Evolutionary conservation across 108 stramenopile genomes (phyloP).

Genomic region (Cyclotella cryptica): DNA sequence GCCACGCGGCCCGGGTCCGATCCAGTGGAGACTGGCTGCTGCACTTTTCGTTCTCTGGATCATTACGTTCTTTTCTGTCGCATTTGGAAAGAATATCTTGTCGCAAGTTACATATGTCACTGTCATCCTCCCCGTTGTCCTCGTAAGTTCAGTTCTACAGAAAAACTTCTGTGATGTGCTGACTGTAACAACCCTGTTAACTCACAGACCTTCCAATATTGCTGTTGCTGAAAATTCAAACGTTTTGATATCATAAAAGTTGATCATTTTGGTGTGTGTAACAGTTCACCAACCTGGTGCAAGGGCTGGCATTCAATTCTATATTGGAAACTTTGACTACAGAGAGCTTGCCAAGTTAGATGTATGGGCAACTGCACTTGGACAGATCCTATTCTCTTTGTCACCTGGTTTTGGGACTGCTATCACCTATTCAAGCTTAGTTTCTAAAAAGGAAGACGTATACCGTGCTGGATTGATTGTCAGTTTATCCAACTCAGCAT

Average conservation of each 20-base stretch:
- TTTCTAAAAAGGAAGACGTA: slow-evolving; percentile 7
- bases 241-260: background rate
- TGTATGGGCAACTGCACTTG: background rate
- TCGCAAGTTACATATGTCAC: slow-evolving; percentile 15
- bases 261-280: background rate
- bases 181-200: no score
- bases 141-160: background rate
- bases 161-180: no score
- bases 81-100: slow-evolving; percentile 11
- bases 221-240: background rate
- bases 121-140: slow-evolving; percentile 4
- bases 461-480: slow-evolving; percentile 3
- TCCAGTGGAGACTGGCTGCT: slow-evolving; percentile 7
- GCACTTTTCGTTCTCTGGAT: background rate
- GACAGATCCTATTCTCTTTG: slow-evolving; percentile 11
- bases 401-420: slow-evolving; percentile 10
- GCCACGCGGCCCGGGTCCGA: slow-evolving; percentile 4
- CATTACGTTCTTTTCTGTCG: slow-evolving; percentile 6
- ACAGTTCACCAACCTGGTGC: slow-evolving; percentile 4
- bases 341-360: background rate
- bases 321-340: slow-evolving; percentile 9
- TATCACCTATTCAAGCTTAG: slow-evolving; percentile 3
- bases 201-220: no score
- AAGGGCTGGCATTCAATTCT: background rate
- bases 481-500: background rate